Evolutionary conservation across 75 land plant species (phyloP), one percentile per base, ranked within the genome.

Genomic region (Sequoiadendron giganteum): DNA sequence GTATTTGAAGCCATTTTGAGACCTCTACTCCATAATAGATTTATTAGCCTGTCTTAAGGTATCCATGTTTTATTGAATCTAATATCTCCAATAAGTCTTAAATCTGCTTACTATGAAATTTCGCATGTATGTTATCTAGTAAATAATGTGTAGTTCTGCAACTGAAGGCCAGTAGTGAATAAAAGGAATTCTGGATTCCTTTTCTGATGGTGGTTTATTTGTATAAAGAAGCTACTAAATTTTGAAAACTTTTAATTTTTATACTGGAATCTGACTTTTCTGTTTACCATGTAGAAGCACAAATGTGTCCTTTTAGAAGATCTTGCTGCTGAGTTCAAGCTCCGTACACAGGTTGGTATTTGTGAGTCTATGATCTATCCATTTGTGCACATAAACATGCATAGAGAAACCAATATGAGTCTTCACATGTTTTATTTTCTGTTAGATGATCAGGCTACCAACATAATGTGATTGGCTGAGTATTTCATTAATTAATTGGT

Each of bases 281-380:
- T 49, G 47, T 77, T 49, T 14, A 85, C 86, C 7, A 75, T 91
- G 89, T 93, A 98, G 99, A 98, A 93, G 47, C 95, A 98, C 32
- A 98, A 98, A 86, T 98, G 99, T 90, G 94, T 97, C 45, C 96
- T 93, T 6, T 91, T 98, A 88, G 99, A 98, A 90, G 99, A 98
- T 83, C 94, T 98, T 87, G 94, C 99, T 88, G 99, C 99, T 40
- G 99, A 98, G 88, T 98, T 98, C 86, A 96, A 97, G 88, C 91
- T 98, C 38, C 92, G 99, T 10, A 98, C 99, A 30, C 99, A 97
- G 97, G 99, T 93, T 91, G 16, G 40, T 65, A 1, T 56, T 52
- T 56, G 4, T 86, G 61, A 65, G 15, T 30, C 72, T 75, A 25
- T 38, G 5, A 40, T 73, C 49, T 2, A 85, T 70, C 28, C 83